Evolutionary conservation across 2,329 filamentous ascomycete species (phyloP).

Genomic region (Nothophaeocryptopus gaeumannii): DNA sequence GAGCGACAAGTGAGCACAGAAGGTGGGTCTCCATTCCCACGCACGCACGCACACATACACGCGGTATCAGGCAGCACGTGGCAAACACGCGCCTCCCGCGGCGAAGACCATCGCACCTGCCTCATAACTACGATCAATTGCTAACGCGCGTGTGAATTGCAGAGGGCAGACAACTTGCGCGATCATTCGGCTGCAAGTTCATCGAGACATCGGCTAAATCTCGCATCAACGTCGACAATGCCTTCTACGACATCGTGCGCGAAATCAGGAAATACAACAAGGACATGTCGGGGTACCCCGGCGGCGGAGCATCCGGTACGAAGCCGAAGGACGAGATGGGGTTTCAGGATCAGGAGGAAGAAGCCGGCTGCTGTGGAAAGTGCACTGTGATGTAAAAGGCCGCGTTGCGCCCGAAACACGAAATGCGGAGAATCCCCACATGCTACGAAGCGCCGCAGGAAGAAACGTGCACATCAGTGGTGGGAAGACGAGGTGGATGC

Average conservation of each 20-base stretch:
- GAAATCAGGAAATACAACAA: constrained; percentile 98
- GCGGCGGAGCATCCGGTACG: constrained; percentile 49
- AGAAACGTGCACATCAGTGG: background rate
- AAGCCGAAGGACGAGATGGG: constrained; percentile 66
- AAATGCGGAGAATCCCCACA: constrained; percentile 1
- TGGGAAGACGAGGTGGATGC: background rate
- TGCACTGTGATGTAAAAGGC: constrained; percentile 77
- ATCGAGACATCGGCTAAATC: constrained; percentile 99
- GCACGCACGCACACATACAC: background rate
- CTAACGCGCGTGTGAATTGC: constrained; percentile 24
- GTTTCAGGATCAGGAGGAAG: constrained; percentile 65
- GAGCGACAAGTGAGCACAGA: constrained; percentile 89
- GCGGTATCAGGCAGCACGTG: constrained; percentile 14
- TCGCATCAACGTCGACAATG: constrained; percentile 95
- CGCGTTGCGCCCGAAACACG: constrained; percentile 4
- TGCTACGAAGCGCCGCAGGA: constrained; percentile 1
- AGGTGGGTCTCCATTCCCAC: constrained; percentile 61
- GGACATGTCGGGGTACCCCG: constrained; percentile 87
- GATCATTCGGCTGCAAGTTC: constrained; percentile 92
- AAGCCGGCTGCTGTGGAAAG: constrained; percentile 74
- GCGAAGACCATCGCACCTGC: constrained; percentile 2
- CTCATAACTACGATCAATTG: constrained; percentile 3
- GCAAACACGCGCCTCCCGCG: constrained; percentile 15
- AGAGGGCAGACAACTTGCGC: constrained; percentile 89
- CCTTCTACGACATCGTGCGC: constrained; percentile 96